These are phyloP conservation scores for Lanmaoa rubissima DNA, from an alignment of 768 basidiomycete genomes.

Conservation along the genomic window DNA sequence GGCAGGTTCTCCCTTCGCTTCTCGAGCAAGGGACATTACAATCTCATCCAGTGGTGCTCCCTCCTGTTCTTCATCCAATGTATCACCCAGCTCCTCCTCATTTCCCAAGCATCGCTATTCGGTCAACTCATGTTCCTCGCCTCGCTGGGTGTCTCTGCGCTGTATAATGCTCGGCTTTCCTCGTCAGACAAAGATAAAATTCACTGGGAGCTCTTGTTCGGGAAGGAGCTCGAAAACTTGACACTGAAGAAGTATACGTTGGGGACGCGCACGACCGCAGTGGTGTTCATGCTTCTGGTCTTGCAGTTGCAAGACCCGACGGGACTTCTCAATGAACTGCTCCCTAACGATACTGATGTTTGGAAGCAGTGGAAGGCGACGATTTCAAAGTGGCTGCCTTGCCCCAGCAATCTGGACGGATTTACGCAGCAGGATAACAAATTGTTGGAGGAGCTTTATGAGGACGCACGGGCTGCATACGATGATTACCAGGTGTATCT, in stretches of 20 bases:
- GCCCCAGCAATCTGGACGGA: neutral
- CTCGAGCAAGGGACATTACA: constrained; percentile 7
- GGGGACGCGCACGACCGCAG: constrained; percentile 15
- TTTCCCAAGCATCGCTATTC: constrained; percentile 28
- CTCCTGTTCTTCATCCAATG: constrained; percentile 24
- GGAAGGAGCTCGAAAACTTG: constrained; percentile 9
- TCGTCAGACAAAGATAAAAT: constrained; percentile 31
- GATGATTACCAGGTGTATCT: constrained; percentile 1
- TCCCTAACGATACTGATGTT: constrained; percentile 23
- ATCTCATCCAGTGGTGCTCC: constrained; percentile 22
- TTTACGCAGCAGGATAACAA: constrained; percentile 10
- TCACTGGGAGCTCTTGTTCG: constrained; percentile 11
- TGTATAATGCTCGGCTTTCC: constrained; percentile 22
- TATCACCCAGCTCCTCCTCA: constrained; percentile 29
- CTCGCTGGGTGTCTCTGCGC: constrained; percentile 26
- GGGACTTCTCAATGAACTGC: constrained; percentile 9
- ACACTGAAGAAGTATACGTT: constrained; percentile 15
- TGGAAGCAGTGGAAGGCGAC: constrained; percentile 22
- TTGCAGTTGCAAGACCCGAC: constrained; percentile 5
- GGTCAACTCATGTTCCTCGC: constrained; percentile 32
- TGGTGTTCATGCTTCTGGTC: constrained; percentile 18
- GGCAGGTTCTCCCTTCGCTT: constrained; percentile 17
- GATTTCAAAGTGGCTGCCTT: constrained; percentile 3
- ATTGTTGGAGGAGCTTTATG: constrained; percentile 8
- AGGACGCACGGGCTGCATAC: constrained; percentile 13